These are phyloP conservation scores for Backusella tuberculispora DNA, from an alignment of 192 early-diverging fungal genomes.

Conservation along the genomic window DNA sequence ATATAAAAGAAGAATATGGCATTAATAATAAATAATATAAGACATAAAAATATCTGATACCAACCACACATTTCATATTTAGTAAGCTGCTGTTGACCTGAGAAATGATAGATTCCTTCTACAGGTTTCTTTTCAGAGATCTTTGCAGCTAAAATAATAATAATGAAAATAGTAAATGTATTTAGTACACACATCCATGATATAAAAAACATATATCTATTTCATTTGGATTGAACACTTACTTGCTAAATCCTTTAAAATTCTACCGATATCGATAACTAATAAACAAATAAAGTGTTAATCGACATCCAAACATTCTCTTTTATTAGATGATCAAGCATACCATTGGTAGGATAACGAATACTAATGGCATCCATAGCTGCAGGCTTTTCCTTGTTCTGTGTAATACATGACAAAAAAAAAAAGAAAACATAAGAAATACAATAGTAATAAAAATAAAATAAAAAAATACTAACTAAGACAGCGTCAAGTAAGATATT, in stretches of 20 bases:
- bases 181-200: neutral
- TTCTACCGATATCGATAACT: slow-evolving; percentile 73
- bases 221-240: slow-evolving; percentile 19
- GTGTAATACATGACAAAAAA: slow-evolving; percentile 5
- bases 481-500: slow-evolving; percentile 73
- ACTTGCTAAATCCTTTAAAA: slow-evolving; percentile 64
- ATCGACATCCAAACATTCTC: neutral
- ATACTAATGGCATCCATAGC: slow-evolving; percentile 71
- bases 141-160: slow-evolving; percentile 37
- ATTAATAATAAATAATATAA: neutral
- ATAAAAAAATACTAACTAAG: slow-evolving; percentile 38
- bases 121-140: slow-evolving; percentile 44
- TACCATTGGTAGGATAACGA: slow-evolving; percentile 85
- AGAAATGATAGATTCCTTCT: slow-evolving; percentile 66
- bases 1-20: slow-evolving; percentile 10
- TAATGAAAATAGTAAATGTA: too few relatives aligned
- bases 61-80: slow-evolving; percentile 77
- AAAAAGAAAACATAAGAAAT: neutral
- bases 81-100: slow-evolving; percentile 58
- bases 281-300: neutral
- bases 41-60: slow-evolving; percentile 3
- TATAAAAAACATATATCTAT: too few relatives aligned
- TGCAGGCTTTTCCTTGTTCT: slow-evolving; percentile 48
- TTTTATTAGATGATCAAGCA: neutral
- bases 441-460: neutral